Conservation (phyloP, 306 rosid species). For the Vachellia pachyceras region DNA sequence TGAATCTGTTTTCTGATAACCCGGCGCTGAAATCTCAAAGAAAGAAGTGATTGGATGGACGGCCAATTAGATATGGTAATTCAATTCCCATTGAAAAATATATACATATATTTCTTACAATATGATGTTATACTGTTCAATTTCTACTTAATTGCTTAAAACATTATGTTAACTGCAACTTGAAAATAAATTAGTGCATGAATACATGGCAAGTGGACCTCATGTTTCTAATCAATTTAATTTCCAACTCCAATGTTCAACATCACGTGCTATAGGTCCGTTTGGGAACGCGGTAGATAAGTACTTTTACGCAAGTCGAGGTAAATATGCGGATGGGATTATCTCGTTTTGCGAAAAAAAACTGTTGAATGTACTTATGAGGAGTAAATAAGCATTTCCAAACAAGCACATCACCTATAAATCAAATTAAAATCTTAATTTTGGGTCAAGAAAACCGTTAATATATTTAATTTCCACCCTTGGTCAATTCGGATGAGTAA, state of each 20-base stretch:
- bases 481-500: constrained; percentile 4
- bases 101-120: not conserved
- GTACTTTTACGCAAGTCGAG: too few relatives aligned
- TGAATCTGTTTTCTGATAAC: constrained; percentile 8
- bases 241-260: not conserved
- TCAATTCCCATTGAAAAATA: not conserved
- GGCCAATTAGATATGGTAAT: not conserved
- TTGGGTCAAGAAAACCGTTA: not conserved
- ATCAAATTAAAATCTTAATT: not conserved
- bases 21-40: not conserved
- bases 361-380: too few relatives aligned
- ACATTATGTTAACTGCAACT: not conserved
- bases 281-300: too few relatives aligned
- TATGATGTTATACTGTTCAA: not conserved
- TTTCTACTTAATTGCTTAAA: too few relatives aligned
- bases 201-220: too few relatives aligned
- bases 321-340: too few relatives aligned
- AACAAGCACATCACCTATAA: not conserved
- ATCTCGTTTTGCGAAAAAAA: too few relatives aligned
- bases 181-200: not conserved
- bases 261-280: not conserved
- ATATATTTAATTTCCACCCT: not conserved
- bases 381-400: too few relatives aligned
- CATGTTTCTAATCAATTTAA: too few relatives aligned
- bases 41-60: constrained; percentile 10